A percentile compares a stretch with the other conserved stretches of the same genome.
These are phyloP conservation scores for Penicillium sp. DNA, from an alignment of 2,329 filamentous ascomycete genomes.

Conservation along the genomic window DNA sequence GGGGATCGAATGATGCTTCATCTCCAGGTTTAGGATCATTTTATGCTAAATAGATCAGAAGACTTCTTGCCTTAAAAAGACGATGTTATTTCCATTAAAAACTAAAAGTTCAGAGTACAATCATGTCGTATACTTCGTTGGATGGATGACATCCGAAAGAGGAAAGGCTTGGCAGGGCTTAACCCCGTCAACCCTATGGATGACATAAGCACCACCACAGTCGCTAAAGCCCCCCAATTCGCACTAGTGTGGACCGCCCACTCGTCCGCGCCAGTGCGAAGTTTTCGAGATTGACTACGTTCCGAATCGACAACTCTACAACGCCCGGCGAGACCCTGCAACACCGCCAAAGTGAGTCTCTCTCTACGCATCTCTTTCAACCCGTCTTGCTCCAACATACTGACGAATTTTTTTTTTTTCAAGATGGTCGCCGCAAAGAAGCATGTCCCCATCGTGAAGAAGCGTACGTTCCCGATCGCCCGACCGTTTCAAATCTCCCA, in stretches of 20 bases:
- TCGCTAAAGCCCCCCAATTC: conserved; percentile 38
- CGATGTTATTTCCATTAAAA: neutral
- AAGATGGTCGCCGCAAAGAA: conserved; percentile 98
- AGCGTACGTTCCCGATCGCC: conserved; percentile 75
- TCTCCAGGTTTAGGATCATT: conserved; percentile 28
- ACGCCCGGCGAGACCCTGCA: conserved; percentile 51
- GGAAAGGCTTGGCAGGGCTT: conserved; percentile 31
- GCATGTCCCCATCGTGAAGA: conserved; percentile 99
- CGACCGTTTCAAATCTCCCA: conserved; percentile 18
- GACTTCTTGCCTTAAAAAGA: neutral
- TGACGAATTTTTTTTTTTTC: conserved; percentile 26
- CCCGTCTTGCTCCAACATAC: conserved; percentile 19
- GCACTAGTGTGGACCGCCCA: conserved; percentile 44
- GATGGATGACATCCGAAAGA: conserved; percentile 23
- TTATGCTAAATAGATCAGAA: neutral
- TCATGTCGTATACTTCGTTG: conserved; percentile 1
- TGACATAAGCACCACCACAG: conserved; percentile 31
- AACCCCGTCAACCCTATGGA: conserved; percentile 27
- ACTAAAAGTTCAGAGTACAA: neutral
- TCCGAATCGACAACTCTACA: conserved; percentile 51
- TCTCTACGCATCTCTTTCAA: conserved; percentile 12
- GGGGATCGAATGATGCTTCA: conserved; percentile 35
- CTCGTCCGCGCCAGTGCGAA: conserved; percentile 45
- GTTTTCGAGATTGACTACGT: conserved; percentile 48
- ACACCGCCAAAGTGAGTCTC: conserved; percentile 53